phyloP scores from a whole-genome alignment of 2,329 filamentous ascomycete species.

The Macrophomina pseudophaseolina region DNA sequence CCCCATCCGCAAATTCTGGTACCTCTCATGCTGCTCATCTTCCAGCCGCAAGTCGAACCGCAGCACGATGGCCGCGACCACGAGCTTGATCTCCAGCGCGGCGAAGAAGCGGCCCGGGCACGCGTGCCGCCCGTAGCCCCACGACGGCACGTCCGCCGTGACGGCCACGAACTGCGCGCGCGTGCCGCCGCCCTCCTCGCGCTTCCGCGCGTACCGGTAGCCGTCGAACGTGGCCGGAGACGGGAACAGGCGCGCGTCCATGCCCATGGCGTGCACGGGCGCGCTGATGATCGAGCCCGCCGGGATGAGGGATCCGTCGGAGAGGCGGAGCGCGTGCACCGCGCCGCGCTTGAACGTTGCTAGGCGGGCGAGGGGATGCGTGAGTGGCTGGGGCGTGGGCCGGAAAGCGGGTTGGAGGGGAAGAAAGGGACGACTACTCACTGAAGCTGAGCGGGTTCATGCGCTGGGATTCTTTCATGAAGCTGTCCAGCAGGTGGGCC shows the following conservation, averaged over 20 bases:
- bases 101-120: conserved; percentile 43
- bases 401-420: too few relatives aligned
- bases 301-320: background rate
- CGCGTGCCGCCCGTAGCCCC: conserved; percentile 39
- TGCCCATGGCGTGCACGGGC: background rate
- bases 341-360: conserved; percentile 3
- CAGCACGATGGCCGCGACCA: conserved; percentile 29
- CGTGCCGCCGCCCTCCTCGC: conserved; percentile 32
- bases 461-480: conserved; percentile 31
- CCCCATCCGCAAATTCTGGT: too few relatives aligned
- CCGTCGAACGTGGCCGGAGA: background rate
- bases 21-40: background rate
- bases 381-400: too few relatives aligned
- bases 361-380: too few relatives aligned
- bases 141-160: conserved; percentile 28
- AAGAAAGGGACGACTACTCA: too few relatives aligned
- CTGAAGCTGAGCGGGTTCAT: too few relatives aligned
- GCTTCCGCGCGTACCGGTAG: conserved; percentile 19
- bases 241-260: background rate
- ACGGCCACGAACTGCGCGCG: conserved; percentile 23
- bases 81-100: conserved; percentile 41
- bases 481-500: conserved; percentile 28
- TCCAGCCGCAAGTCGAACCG: background rate
- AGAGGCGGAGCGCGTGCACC: background rate
- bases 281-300: background rate